These are phyloP conservation scores for Cladosporium velox DNA, from an alignment of 2,329 filamentous ascomycete species.

Conservation along the genomic window DNA sequence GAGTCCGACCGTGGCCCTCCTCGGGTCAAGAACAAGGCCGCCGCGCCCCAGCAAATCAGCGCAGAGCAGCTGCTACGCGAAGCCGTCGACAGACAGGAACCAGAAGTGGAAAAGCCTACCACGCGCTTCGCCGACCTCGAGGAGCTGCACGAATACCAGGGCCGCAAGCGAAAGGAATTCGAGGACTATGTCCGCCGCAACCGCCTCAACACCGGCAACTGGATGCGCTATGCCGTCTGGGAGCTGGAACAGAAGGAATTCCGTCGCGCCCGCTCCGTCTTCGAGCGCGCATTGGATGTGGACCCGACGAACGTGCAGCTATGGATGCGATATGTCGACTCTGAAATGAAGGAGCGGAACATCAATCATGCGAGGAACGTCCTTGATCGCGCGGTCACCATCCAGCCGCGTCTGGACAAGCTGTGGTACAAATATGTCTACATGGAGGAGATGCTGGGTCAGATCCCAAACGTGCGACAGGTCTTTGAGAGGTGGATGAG, in stretches of 20 bases:
- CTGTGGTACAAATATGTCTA: slow-evolving; percentile 99
- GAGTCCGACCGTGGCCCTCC: slow-evolving; percentile 89
- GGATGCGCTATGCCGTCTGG: slow-evolving; percentile 97
- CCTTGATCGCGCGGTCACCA: slow-evolving; percentile 90
- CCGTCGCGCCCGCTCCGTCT: slow-evolving; percentile 84
- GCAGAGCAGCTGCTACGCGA: slow-evolving; percentile 96
- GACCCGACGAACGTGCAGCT: slow-evolving; percentile 82
- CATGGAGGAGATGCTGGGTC: slow-evolving; percentile 96
- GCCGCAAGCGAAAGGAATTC: slow-evolving; percentile 92
- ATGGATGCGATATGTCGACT: slow-evolving; percentile 92
- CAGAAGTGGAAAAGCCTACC: slow-evolving; percentile 81
- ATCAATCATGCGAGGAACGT: slow-evolving; percentile 97
- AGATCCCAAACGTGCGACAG: slow-evolving; percentile 86
- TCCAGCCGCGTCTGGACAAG: slow-evolving; percentile 88
- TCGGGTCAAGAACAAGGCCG: slow-evolving; percentile 97
- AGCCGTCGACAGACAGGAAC: slow-evolving; percentile 94
- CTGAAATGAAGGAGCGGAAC: slow-evolving; percentile 92
- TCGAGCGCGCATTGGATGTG: slow-evolving; percentile 91
- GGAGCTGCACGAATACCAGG: slow-evolving; percentile 96
- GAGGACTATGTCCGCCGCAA: slow-evolving; percentile 98
- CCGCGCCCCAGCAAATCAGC: slow-evolving; percentile 80
- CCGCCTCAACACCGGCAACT: slow-evolving; percentile 95
- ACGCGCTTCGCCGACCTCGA: slow-evolving; percentile 95
- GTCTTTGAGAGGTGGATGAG: slow-evolving; percentile 98
- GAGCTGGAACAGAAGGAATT: slow-evolving; percentile 98